A percentile compares a stretch with the other conserved stretches of the same genome.
phyloP scores from a whole-genome alignment of 257 asterid genomes.

The Capsicum rhomboideum region DNA sequence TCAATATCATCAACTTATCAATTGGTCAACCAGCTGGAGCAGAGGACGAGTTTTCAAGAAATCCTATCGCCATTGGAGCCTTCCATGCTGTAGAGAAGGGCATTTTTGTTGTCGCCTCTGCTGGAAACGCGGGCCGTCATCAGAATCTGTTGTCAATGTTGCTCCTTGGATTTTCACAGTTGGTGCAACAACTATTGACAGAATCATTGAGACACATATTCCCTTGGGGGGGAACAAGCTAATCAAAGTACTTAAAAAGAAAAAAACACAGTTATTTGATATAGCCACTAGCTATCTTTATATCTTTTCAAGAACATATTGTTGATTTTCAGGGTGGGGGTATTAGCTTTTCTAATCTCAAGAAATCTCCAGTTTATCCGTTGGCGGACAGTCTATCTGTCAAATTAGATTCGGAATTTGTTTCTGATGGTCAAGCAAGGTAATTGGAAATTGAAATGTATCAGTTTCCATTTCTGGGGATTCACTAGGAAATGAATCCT shows the following conservation, averaged over 20 bases:
- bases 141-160: neutral
- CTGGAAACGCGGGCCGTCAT: conserved; percentile 54
- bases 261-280: neutral
- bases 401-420: neutral
- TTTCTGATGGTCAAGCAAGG: conserved; percentile 30
- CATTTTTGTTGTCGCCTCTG: conserved; percentile 53
- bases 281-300: neutral
- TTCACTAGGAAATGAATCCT: neutral
- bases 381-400: conserved; percentile 40
- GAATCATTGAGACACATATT: neutral
- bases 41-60: conserved; percentile 20
- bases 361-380: conserved; percentile 45
- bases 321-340: conserved; percentile 60
- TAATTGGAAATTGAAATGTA: neutral
- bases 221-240: neutral
- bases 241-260: neutral
- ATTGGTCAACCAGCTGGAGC: conserved; percentile 31
- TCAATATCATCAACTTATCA: conserved; percentile 56
- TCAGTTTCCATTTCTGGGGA: neutral
- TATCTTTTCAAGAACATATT: neutral
- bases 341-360: conserved; percentile 40
- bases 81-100: conserved; percentile 64
- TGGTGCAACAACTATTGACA: conserved; percentile 10
- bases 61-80: conserved; percentile 62
- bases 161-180: conserved; percentile 13